Conservation (phyloP, 179 eudicot genomes). For the Spergularia azorica region DNA sequence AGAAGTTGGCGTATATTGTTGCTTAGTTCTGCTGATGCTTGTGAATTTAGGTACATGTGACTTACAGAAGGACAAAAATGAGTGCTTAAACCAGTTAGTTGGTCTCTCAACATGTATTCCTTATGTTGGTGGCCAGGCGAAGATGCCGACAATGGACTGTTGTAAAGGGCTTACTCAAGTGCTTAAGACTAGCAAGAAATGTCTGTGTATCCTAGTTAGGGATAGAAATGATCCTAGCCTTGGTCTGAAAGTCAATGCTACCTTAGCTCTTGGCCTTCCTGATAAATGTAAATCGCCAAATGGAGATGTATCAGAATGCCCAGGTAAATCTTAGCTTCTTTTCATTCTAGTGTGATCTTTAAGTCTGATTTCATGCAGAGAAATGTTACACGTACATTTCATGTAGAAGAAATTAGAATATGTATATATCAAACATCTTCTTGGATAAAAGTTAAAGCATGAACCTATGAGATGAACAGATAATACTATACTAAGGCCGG, state of each 20-base stretch:
- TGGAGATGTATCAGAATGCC: conserved; percentile 42
- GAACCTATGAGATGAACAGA: no score
- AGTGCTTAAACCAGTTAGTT: conserved; percentile 57
- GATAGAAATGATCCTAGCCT: conserved; percentile 72
- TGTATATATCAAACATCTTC: no score
- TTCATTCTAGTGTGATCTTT: neutral
- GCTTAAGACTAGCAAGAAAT: conserved; percentile 48
- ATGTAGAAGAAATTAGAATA: no score
- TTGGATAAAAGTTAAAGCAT: no score
- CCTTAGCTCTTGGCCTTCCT: conserved; percentile 70
- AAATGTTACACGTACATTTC: neutral
- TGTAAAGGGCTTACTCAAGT: conserved; percentile 66
- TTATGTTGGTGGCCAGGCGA: conserved; percentile 56
- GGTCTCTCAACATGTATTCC: conserved; percentile 69
- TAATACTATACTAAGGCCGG: no score
- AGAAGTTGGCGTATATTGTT: neutral
- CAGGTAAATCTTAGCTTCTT: conserved; percentile 34
- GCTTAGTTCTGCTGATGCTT: conserved; percentile 17
- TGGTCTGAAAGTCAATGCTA: conserved; percentile 71
- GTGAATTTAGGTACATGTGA: conserved; percentile 39
- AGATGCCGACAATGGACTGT: conserved; percentile 67
- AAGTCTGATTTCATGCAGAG: neutral
- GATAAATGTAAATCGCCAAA: conserved; percentile 46
- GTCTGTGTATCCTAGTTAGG: conserved; percentile 68
- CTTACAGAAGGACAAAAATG: conserved; percentile 50